A percentile compares a stretch with the other conserved stretches of the same genome.
These are phyloP conservation scores for Aspergillus intermedius DNA, from an alignment of 2,329 filamentous ascomycete species.

Conservation along the genomic window DNA sequence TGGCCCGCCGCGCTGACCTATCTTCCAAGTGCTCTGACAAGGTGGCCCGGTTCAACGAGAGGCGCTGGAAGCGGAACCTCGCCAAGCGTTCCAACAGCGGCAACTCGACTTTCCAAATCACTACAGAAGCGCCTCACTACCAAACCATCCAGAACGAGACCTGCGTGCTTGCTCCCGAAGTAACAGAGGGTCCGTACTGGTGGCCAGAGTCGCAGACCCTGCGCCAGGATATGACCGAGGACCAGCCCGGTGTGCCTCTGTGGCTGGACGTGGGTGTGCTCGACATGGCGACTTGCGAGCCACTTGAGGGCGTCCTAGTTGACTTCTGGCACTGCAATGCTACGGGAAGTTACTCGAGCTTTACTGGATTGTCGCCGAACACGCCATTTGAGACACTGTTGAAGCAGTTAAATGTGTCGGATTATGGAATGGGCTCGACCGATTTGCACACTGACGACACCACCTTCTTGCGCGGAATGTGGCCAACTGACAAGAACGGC, in stretches of 20 bases:
- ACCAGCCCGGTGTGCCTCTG: slow-evolving; percentile 31
- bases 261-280: slow-evolving; percentile 39
- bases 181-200: slow-evolving; percentile 33
- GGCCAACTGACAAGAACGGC: slow-evolving; percentile 39
- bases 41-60: not conserved
- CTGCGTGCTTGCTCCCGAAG: slow-evolving; percentile 34
- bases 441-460: slow-evolving; percentile 21
- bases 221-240: slow-evolving; percentile 35
- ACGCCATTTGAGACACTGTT: slow-evolving; percentile 24
- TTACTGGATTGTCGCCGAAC: slow-evolving; percentile 21
- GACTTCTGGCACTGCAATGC: slow-evolving; percentile 43
- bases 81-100: not conserved
- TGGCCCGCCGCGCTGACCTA: not conserved
- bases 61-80: not conserved
- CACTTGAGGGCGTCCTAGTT: slow-evolving; percentile 28
- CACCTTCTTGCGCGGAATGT: slow-evolving; percentile 43
- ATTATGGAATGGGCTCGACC: slow-evolving; percentile 11
- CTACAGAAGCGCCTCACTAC: slow-evolving; percentile 12
- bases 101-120: not conserved
- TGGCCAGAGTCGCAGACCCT: slow-evolving; percentile 30
- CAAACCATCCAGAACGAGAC: slow-evolving; percentile 16
- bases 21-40: not conserved
- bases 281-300: slow-evolving; percentile 37
- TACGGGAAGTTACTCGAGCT: slow-evolving; percentile 34
- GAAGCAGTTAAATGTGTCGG: slow-evolving; percentile 22